Base-by-base conservation (phyloP, 83 land plant genomes). In the Diphasiastrum complanatum region DNA sequence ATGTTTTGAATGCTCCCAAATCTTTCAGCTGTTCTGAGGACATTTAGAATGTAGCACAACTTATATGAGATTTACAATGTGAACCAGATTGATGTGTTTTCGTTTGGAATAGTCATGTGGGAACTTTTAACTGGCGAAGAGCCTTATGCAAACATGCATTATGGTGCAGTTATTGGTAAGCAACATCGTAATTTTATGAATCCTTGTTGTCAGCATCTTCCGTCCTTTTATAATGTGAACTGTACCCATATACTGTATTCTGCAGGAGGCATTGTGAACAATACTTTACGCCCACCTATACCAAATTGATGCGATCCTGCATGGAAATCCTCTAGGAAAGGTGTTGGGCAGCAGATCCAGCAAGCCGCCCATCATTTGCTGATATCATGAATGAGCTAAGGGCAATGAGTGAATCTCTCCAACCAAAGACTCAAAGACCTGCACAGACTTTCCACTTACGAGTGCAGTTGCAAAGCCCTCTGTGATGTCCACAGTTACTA, bases 301-400 rank as follows among this genome's bases (percentile, higher is more conserved):
- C 89, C 89, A 41, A 43, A 67, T 25, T 85, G 89, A 85, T 85
- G 85, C 47, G 89, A 85, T 51, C 89, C 89, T 41, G 85, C 83
- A 69, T 85, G 89, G 89, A 85, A 71, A 63, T 47, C 80, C 25
- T 62, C 81, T 67, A 85, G 89, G 83, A 81, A 59, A 81, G 73
- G 47, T 85, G 83, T 53, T 85, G 89, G 89, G 66, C 80, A 0
- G 61, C 83, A 29, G 86, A 85, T 68, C 89, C 89, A 27, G 52
- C 43, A n/a, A 62, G 64, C 12, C 78, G 89, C 38, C 89, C 89
- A 5, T 75, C 89, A 8, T 85, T 85, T 46, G 57, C 83, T 24
- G 89, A 85, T 31, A 76, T 85, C 33, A 64, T 85, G 35, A 85
- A 79, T 59, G 80, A 71, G 54, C 48, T 85, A 41, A 65, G 89